Base-by-base conservation (phyloP, 805 yeast genomes). In the Danielozyma ontarioensis region DNA sequence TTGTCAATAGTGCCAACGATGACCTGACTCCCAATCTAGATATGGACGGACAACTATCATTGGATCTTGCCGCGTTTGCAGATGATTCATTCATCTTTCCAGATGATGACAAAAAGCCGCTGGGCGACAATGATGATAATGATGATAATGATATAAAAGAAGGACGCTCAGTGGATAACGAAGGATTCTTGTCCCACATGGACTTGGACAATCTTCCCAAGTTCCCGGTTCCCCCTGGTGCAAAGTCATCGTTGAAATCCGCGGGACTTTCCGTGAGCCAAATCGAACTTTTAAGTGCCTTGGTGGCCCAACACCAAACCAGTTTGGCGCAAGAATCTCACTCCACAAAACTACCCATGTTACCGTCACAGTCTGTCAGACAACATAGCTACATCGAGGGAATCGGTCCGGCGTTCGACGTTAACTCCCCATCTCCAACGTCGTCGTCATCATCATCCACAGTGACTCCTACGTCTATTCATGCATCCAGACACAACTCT, bases 71-170 rank as follows among this genome's bases (percentile, higher is more conserved):
- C 13, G 89, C 88, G 1, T 83, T 83, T 68, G 90, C 89, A 0
- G 89, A 83, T 46, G 89, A 82, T 38, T 72, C 85, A 2, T 83
- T 83, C 44, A 73, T 83, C 2, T 83, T 83, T 51, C 87, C 90
- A 1, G 93, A 83, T 50, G 93, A 84, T 49, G 90, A 83, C 23
- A 82, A 82, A 28, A 29, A 16, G 28, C 30, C 19, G 27, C 30
- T 30, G 23, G 28, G 17, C 14, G 22, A 31, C 13, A 32, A 30
- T 19, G 24, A 36, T 2, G 19, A 23, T 6, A 10, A 11, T 19
- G 17, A 36, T 25, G 25, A 27, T 24, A 16, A 25, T 10, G 27
- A 37, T 44, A 6, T 27, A 30, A 17, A 19, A 10, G 10, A 19
- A 19, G 26, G 6, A 6, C 10, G 11, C 23, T 21, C 14, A 13